These are phyloP conservation scores for Allomyces macrogynus DNA, from an alignment of 192 early-diverging fungal genomes.

Conservation along the genomic window DNA sequence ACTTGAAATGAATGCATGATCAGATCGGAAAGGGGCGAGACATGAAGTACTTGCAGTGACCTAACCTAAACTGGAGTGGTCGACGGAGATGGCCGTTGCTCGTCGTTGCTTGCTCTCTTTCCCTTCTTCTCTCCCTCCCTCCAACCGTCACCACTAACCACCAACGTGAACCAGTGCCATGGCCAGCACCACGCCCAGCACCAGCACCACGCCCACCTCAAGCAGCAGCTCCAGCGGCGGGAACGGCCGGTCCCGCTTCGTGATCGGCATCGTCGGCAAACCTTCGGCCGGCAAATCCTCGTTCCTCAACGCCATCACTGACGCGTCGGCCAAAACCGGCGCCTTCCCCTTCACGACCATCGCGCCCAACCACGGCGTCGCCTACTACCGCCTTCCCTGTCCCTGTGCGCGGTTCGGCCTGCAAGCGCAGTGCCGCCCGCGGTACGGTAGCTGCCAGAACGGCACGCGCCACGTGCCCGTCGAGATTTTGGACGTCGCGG, in stretches of 20 bases:
- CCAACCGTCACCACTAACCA: too few relatives aligned
- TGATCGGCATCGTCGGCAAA: slow-evolving; percentile 51
- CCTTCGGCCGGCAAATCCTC: slow-evolving; percentile 65
- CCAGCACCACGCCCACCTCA: too few relatives aligned
- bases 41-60: too few relatives aligned
- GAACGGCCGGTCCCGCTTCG: slow-evolving; percentile 6
- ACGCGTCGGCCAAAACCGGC: slow-evolving; percentile 66
- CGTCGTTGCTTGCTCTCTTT: too few relatives aligned
- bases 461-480: slow-evolving; percentile 48
- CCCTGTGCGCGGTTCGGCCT: slow-evolving; percentile 39
- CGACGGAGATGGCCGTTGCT: too few relatives aligned
- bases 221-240: too few relatives aligned
- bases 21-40: too few relatives aligned
- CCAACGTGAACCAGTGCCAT: too few relatives aligned
- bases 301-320: slow-evolving; percentile 58
- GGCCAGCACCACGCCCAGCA: too few relatives aligned
- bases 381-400: slow-evolving; percentile 50
- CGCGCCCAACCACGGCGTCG: slow-evolving; percentile 58
- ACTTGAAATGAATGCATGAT: too few relatives aligned
- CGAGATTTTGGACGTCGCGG: slow-evolving; percentile 59
- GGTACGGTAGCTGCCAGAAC: slow-evolving; percentile 46
- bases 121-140: too few relatives aligned
- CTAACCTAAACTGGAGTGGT: too few relatives aligned
- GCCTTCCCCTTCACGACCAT: slow-evolving; percentile 77
- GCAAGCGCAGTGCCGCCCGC: slow-evolving; percentile 36